phyloP scores from a whole-genome alignment of 1,284 basidiomycete genomes.

The Moesziomyces globuligerus region DNA sequence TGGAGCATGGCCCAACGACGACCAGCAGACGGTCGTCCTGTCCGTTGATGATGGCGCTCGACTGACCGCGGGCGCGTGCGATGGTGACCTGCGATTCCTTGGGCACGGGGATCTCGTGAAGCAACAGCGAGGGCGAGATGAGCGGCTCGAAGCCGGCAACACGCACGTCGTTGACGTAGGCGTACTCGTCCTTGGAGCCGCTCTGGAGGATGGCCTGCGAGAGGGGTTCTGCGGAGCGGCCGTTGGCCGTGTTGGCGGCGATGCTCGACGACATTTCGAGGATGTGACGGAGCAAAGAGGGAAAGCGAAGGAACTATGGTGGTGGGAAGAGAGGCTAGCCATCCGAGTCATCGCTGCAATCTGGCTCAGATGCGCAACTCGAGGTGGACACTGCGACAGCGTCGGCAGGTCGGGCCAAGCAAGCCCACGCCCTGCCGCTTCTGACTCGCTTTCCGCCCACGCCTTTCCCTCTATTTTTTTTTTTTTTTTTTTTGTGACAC shows the following conservation, averaged over 20 bases:
- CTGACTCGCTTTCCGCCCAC: too few relatives aligned
- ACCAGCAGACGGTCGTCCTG: constrained; percentile 66
- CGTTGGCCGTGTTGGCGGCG: constrained; percentile 48
- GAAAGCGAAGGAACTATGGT: not conserved
- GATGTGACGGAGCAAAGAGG: not conserved
- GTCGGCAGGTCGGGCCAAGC: too few relatives aligned
- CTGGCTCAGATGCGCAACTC: not conserved
- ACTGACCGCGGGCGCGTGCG: constrained; percentile 55
- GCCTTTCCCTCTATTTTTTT: not conserved
- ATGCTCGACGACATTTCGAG: constrained; percentile 34
- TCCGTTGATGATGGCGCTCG: constrained; percentile 60
- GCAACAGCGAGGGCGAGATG: constrained; percentile 60
- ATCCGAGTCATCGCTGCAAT: not conserved
- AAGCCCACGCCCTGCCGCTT: constrained; percentile 1
- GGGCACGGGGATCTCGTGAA: constrained; percentile 63
- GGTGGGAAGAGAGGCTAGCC: not conserved
- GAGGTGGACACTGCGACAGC: too few relatives aligned
- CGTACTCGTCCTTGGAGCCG: constrained; percentile 36
- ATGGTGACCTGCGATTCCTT: constrained; percentile 54
- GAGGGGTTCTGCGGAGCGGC: constrained; percentile 39
- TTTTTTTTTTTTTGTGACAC: too few relatives aligned
- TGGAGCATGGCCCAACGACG: constrained; percentile 85
- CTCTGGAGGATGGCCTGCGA: constrained; percentile 26
- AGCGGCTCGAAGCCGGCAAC: constrained; percentile 66
- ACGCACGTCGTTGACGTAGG: constrained; percentile 60